Percentiles rank a stretch among this genome's conserved stretches.
These are phyloP conservation scores for Trichoderma guizhouense DNA, from an alignment of 2,329 filamentous ascomycete species.

Conservation along the genomic window DNA sequence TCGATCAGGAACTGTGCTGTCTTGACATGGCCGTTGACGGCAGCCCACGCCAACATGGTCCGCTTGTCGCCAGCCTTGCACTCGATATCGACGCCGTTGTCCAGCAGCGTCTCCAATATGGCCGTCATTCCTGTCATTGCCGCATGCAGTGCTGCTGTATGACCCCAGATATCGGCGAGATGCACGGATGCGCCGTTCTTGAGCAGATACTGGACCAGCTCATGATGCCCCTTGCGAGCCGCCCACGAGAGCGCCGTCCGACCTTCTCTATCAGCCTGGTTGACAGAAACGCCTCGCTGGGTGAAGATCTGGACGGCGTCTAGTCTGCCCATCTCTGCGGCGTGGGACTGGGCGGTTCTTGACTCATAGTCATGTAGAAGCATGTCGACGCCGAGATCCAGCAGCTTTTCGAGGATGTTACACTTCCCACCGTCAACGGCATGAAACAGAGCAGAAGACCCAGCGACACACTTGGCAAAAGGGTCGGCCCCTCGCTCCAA, in stretches of 20 bases:
- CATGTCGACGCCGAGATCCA: background rate
- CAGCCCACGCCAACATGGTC: constrained; percentile 12
- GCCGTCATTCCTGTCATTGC: background rate
- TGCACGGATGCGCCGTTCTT: background rate
- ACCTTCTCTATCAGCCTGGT: background rate
- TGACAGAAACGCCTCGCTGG: background rate
- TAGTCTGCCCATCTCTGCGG: background rate
- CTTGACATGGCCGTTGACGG: background rate
- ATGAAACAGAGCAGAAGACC: background rate
- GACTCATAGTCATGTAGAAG: background rate
- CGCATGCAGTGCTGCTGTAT: background rate
- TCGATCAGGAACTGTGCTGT: background rate
- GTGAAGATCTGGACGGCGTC: background rate
- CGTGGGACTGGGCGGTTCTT: background rate
- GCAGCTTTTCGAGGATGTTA: background rate
- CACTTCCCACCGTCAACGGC: background rate
- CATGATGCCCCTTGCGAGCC: background rate
- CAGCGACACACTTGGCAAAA: background rate
- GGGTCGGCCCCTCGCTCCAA: constrained; percentile 1
- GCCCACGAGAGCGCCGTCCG: constrained; percentile 10
- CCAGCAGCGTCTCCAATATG: background rate
- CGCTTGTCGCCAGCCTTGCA: background rate
- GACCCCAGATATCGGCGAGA: background rate
- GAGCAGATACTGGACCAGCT: constrained; percentile 1
- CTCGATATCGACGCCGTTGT: background rate